Percentiles rank a stretch among this genome's conserved stretches.
These are phyloP conservation scores for Allomyces macrogynus DNA, from an alignment of 192 early-diverging fungal species.

Conservation along the genomic window DNA sequence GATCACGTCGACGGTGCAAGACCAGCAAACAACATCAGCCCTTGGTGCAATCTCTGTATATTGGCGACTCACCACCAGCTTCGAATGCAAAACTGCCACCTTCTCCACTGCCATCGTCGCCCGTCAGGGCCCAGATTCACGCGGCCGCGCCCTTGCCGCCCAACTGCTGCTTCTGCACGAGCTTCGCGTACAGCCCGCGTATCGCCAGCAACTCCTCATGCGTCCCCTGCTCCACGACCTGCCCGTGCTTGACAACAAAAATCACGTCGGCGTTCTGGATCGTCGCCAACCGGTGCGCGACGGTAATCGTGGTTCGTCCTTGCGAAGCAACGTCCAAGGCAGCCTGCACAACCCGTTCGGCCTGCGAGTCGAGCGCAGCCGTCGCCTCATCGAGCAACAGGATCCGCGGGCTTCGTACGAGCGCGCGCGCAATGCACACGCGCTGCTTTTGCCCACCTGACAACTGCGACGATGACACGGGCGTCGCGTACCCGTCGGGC, in stretches of 20 bases:
- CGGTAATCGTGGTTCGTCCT: slow-evolving; percentile 56
- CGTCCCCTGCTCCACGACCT: slow-evolving; percentile 43
- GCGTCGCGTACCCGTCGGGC: background rate
- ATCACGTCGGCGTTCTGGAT: slow-evolving; percentile 64
- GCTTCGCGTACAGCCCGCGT: slow-evolving; percentile 36
- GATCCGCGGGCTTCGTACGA: slow-evolving; percentile 43
- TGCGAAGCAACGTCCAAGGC: slow-evolving; percentile 44
- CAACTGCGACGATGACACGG: slow-evolving; percentile 9
- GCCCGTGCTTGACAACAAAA: slow-evolving; percentile 40
- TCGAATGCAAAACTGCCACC: too few relatives aligned
- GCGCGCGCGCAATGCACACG: slow-evolving; percentile 49
- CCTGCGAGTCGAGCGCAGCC: slow-evolving; percentile 58
- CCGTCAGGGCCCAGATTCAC: too few relatives aligned
- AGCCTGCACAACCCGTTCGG: slow-evolving; percentile 57
- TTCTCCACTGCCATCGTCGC: too few relatives aligned
- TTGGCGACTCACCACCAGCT: too few relatives aligned
- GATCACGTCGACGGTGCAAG: too few relatives aligned
- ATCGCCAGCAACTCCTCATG: slow-evolving; percentile 38
- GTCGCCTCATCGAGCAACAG: slow-evolving; percentile 72
- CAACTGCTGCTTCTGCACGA: slow-evolving; percentile 32
- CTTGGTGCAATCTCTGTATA: too few relatives aligned
- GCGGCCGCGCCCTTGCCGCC: too few relatives aligned
- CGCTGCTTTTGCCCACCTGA: slow-evolving; percentile 51
- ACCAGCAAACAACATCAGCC: too few relatives aligned
- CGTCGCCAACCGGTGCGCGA: slow-evolving; percentile 60